Percentiles rank a stretch among this genome's conserved stretches.
Conservation (phyloP, 1,139 yeast genomes). For the Yamadazyma songkhlaensis region DNA sequence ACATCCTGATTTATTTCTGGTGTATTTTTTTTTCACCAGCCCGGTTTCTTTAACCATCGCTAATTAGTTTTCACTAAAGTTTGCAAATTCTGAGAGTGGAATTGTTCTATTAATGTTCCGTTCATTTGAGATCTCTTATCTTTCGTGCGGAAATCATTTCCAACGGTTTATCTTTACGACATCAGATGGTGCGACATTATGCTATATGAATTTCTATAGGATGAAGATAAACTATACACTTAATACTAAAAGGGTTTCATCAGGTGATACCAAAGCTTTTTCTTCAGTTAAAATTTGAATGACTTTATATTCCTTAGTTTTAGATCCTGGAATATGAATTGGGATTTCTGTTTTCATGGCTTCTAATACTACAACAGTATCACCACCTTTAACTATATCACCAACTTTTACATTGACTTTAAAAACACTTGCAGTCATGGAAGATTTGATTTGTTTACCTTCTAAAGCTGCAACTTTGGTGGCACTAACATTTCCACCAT, state of each 20-base stretch:
- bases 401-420: constrained; percentile 20
- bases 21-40: too few relatives aligned
- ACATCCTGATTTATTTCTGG: too few relatives aligned
- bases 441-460: constrained; percentile 9
- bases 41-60: too few relatives aligned
- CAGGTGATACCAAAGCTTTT: constrained; percentile 2
- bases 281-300: constrained; percentile 1
- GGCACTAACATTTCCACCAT: background rate
- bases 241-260: constrained; percentile 1
- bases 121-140: too few relatives aligned
- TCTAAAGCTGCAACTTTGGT: background rate
- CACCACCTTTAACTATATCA: constrained; percentile 25
- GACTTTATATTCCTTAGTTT: background rate
- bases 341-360: constrained; percentile 46
- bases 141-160: too few relatives aligned
- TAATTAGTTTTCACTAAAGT: too few relatives aligned
- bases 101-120: too few relatives aligned
- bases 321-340: constrained; percentile 30
- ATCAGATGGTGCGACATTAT: too few relatives aligned
- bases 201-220: constrained; percentile 6
- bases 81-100: too few relatives aligned
- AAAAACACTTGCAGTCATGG: constrained; percentile 16
- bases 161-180: too few relatives aligned
- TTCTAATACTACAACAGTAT: constrained; percentile 32
- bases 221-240: background rate